Evolutionary conservation across 768 basidiomycete species (phyloP), one percentile per base, ranked within the genome.

Genomic region (Suillus hirtellus): DNA sequence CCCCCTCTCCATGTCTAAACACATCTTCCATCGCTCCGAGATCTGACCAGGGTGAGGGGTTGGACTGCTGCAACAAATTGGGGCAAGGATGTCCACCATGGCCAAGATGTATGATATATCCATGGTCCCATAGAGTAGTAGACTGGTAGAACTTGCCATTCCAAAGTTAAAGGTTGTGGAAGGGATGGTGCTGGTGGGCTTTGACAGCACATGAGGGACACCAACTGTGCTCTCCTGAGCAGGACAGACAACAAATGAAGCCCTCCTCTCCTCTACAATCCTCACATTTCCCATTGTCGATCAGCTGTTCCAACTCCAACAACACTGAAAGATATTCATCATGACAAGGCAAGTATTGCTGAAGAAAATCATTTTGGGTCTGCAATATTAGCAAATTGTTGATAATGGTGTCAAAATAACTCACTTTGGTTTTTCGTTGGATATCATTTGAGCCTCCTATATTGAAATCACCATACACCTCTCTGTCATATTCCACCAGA

Each of bases 81-180:
- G 70, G 73, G 38, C 72, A 73, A 0, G 61, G 60, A 0, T 49
- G 4, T 0, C 71, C 70, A 2, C 64, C 40, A 60, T 76, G 74
- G 0, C 74, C 72, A 1, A 69, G 42, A 50, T 68, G 65, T 6
- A 69, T 40, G 4, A 65, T 65, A 4, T 68, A 35, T 0, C 72
- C 71, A 1, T 68, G 63, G 17, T 69, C 60, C 64, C 64, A 65
- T 0, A 75, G 63, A 6, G 63, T 61, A 4, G 53, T 66, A 1
- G 46, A 24, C 8, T 63, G 35, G 34, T 66, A 73, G 44, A 46
- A 69, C 47, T 8, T 50, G 53, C 68, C 69, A 50, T 65, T 70
- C 71, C 73, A 72, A 9, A 49, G 17, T 46, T 71, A 50, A 8
- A 73, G 40, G 2, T 64, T 50, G 52, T 73, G 72, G 10, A 69